Conservation (phyloP, 2,329 filamentous ascomycete genomes). For the Trichophyton equinum region DNA sequence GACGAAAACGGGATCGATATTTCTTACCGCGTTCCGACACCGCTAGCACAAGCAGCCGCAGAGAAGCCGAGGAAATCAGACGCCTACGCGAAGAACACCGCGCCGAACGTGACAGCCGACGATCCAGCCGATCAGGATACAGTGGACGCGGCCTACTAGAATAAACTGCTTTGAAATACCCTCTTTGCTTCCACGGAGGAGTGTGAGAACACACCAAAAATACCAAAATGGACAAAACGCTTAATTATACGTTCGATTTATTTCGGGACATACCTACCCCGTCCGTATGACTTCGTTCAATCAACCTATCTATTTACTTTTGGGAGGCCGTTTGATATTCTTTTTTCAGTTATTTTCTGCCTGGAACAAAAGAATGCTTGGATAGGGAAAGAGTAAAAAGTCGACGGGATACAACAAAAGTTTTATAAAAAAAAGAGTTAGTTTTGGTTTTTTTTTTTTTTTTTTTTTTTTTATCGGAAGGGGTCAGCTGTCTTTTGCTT, state of each 20-base stretch:
- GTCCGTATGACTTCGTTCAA: neutral
- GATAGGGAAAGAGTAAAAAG: neutral
- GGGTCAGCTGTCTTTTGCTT: no score
- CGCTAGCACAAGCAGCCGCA: constrained; percentile 20
- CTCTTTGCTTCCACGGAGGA: neutral
- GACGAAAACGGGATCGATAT: constrained; percentile 26
- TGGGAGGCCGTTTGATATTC: constrained; percentile 2
- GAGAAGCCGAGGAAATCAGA: constrained; percentile 24
- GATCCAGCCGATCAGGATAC: constrained; percentile 29
- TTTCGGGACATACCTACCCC: neutral
- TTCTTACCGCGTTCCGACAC: constrained; percentile 26
- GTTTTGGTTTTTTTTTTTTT: neutral
- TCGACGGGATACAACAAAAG: neutral
- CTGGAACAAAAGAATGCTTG: constrained; percentile 1
- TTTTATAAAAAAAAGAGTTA: constrained; percentile 3
- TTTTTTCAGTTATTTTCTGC: neutral
- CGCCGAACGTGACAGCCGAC: constrained; percentile 27
- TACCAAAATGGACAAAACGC: neutral
- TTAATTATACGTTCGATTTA: neutral
- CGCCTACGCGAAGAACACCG: constrained; percentile 24
- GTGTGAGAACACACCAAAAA: neutral
- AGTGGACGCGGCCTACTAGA: constrained; percentile 18
- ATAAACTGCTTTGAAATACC: constrained; percentile 1
- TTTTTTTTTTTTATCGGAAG: neutral
- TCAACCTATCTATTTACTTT: neutral